phyloP scores from a whole-genome alignment of 257 asterid genomes.

The Solanum lycopersicoides region DNA sequence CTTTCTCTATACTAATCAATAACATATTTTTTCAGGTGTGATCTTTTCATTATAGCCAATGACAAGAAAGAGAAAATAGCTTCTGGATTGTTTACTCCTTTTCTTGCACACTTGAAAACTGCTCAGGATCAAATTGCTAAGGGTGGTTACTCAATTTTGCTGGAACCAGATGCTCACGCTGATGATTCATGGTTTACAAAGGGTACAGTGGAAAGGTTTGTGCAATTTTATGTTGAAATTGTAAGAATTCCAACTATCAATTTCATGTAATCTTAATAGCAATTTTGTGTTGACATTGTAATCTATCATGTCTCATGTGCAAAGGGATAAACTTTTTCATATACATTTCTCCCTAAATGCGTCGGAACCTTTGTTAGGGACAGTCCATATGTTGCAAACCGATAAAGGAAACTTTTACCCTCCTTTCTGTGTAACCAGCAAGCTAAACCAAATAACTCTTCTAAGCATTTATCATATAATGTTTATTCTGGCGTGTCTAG shows the following conservation, averaged over 20 bases:
- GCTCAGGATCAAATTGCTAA: conserved; percentile 82
- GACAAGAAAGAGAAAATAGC: conserved; percentile 93
- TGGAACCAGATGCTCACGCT: conserved; percentile 46
- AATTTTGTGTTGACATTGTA: not conserved
- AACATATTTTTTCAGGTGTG: conserved; percentile 31
- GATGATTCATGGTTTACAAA: conserved; percentile 89
- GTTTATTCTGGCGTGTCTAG: not conserved
- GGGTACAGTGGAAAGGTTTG: conserved; percentile 90
- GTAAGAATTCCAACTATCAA: not conserved
- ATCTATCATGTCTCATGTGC: not conserved
- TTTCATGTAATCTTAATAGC: not conserved
- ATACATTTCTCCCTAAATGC: not conserved
- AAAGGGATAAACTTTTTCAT: not conserved
- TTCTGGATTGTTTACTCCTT: conserved; percentile 87
- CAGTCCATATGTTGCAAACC: not conserved
- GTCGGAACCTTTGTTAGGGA: not conserved
- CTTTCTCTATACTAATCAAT: not conserved
- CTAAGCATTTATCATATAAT: not conserved
- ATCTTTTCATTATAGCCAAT: conserved; percentile 67
- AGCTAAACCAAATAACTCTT: not conserved
- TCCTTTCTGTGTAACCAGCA: not conserved
- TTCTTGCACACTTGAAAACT: conserved; percentile 77
- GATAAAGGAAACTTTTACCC: not conserved
- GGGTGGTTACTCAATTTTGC: conserved; percentile 89
- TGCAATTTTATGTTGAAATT: not conserved